Base-by-base conservation (phyloP, 257 asterid genomes). In the Ilex aquifolium region DNA sequence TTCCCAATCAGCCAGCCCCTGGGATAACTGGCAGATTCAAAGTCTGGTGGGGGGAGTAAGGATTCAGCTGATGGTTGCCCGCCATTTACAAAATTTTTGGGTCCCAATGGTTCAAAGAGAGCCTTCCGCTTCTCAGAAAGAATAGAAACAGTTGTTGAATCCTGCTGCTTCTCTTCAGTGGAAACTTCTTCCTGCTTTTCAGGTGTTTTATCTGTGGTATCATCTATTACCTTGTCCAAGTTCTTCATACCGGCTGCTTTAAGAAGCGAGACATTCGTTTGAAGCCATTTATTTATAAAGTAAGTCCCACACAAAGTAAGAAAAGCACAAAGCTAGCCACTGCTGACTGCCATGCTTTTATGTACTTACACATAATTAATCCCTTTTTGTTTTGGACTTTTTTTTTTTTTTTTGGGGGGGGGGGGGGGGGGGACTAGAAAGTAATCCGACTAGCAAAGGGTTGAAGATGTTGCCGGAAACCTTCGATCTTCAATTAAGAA, bases 1-100 rank as follows among this genome's bases (percentile, higher is more conserved):
- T 92, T 92, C 15, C 99, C 97, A 2, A 90, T 83, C 73, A 92
- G 80, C 97, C 99, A 92, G 29, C 96, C 99, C 75, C 80, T 80
- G 0, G 99, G 99, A 63, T 92, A 92, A 60, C 65, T 77, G 2
- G 97, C 87, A 6, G 85, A 72, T 36, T 92, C 99, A 52, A 92
- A 92, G 66, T 92, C 99, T 0, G 99, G 99, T 10, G 97, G 99
- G 2, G 97, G 99, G 5, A 92, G 92, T 42, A 89, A 67, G 31
- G 90, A 72, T 59, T 92, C 97, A 27, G 94, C 90, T 13, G 87
- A 79, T 0, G 85, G 85, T 21, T 88, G 81, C 32, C 78, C 71
- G 6, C 84, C 89, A 40, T 71, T 82, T 42, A 68, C 16, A 72
- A 76, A 8, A n/a, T 53, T 79, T 14, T 52, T 66, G 0, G 96